These are phyloP conservation scores for Pisolithus marmoratus DNA, from an alignment of 768 basidiomycete species.

Conservation along the genomic window DNA sequence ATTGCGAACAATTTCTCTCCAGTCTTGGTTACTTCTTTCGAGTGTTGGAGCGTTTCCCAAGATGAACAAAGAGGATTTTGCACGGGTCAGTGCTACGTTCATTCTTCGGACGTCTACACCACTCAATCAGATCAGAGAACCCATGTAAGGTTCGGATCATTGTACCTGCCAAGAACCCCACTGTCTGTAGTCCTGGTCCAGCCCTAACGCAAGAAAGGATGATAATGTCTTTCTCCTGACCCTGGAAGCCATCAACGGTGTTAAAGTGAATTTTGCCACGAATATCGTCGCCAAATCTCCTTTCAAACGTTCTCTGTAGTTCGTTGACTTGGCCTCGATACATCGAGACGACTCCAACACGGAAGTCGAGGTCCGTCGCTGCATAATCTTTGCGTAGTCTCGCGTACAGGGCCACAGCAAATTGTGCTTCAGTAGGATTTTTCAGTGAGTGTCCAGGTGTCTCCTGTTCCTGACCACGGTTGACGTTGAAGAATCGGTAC, in stretches of 20 bases:
- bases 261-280: conserved; percentile 81
- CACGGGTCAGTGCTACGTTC: conserved; percentile 99
- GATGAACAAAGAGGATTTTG: conserved; percentile 90
- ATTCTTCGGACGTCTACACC: conserved; percentile 72
- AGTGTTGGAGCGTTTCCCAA: conserved; percentile 88
- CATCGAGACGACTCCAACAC: conserved; percentile 82
- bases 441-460: conserved; percentile 61
- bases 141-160: background rate
- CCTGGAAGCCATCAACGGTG: conserved; percentile 98
- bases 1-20: conserved; percentile 74
- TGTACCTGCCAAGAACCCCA: conserved; percentile 86
- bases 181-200: conserved; percentile 71
- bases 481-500: conserved; percentile 87
- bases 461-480: conserved; percentile 53
- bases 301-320: conserved; percentile 62
- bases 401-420: conserved; percentile 72
- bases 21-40: conserved; percentile 75
- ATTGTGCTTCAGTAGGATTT: conserved; percentile 68
- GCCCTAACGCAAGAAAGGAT: conserved; percentile 96
- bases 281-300: conserved; percentile 67
- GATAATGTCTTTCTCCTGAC: conserved; percentile 98
- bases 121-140: conserved; percentile 1
- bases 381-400: conserved; percentile 62
- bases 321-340: conserved; percentile 86
- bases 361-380: conserved; percentile 46